phyloP scores from a whole-genome alignment of 2,329 filamentous ascomycete species.

The Aulographum hederae region DNA sequence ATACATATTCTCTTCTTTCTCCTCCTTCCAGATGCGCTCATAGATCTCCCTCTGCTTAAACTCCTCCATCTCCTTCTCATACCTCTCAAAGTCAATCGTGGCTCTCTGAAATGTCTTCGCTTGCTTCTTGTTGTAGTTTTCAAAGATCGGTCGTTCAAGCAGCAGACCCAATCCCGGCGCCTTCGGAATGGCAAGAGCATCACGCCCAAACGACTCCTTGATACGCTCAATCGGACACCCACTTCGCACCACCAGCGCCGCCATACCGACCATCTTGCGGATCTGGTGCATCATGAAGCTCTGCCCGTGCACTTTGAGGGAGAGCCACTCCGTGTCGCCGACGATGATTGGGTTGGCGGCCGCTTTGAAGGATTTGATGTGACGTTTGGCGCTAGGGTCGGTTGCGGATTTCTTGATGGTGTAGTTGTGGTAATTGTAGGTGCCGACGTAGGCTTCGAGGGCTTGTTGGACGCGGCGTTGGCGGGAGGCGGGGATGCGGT shows the following conservation, averaged over 20 bases:
- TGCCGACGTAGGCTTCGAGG: slow-evolving; percentile 62
- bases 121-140: slow-evolving; percentile 66
- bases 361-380: slow-evolving; percentile 67
- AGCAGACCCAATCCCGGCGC: slow-evolving; percentile 77
- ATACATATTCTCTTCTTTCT: slow-evolving; percentile 74
- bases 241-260: slow-evolving; percentile 64
- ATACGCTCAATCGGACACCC: slow-evolving; percentile 60
- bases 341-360: slow-evolving; percentile 42
- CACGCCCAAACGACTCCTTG: slow-evolving; percentile 49
- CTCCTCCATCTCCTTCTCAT: slow-evolving; percentile 58
- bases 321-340: slow-evolving; percentile 86
- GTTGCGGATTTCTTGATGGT: slow-evolving; percentile 71
- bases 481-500: slow-evolving; percentile 58
- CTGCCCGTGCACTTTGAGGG: slow-evolving; percentile 88
- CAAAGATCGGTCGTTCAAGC: slow-evolving; percentile 81
- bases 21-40: slow-evolving; percentile 72
- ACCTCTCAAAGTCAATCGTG: slow-evolving; percentile 61
- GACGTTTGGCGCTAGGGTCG: slow-evolving; percentile 72
- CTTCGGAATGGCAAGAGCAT: slow-evolving; percentile 67
- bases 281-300: slow-evolving; percentile 99
- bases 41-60: slow-evolving; percentile 94
- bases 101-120: slow-evolving; percentile 43
- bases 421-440: slow-evolving; percentile 92
- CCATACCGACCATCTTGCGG: slow-evolving; percentile 96
- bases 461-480: slow-evolving; percentile 58